Evolutionary conservation across 1,139 yeast species (phyloP).

Genomic region (Barnettozyma hawaiiensis): DNA sequence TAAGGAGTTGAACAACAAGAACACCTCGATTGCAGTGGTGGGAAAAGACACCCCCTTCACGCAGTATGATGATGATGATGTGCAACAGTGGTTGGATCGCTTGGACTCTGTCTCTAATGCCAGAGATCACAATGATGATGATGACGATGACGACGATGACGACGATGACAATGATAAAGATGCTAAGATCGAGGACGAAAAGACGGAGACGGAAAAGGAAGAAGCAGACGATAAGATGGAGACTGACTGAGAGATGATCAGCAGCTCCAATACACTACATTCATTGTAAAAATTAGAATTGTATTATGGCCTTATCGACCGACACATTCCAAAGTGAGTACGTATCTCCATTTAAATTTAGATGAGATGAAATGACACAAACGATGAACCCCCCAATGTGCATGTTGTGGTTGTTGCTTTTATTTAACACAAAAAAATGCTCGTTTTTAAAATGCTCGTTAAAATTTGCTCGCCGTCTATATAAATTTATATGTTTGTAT

Average conservation of each 20-base stretch:
- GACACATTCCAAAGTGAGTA: too few species aligned
- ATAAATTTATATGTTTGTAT: too few species aligned
- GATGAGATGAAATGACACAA: too few species aligned
- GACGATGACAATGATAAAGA: slow-evolving; percentile 25
- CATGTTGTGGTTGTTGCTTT: too few species aligned
- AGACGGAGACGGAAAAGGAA: slow-evolving; percentile 32
- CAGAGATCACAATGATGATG: slow-evolving; percentile 31
- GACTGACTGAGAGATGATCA: slow-evolving; percentile 34
- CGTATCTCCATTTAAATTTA: too few species aligned
- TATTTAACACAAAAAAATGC: too few species aligned
- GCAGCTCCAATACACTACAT: slow-evolving; percentile 1
- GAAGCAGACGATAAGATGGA: slow-evolving; percentile 46
- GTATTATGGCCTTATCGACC: background rate
- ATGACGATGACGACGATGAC: slow-evolving; percentile 23
- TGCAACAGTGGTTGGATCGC: slow-evolving; percentile 70
- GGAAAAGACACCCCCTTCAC: slow-evolving; percentile 74
- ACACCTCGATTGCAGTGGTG: slow-evolving; percentile 87
- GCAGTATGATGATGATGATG: slow-evolving; percentile 70
- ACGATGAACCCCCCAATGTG: too few species aligned
- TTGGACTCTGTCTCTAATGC: slow-evolving; percentile 56
- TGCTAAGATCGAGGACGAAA: too few species aligned
- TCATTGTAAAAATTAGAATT: background rate
- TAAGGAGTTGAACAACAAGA: slow-evolving; percentile 76
- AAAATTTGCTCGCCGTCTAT: too few species aligned
- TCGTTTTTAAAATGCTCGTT: background rate